phyloP scores from a whole-genome alignment of 768 basidiomycete genomes.

The Podaxis sp. region DNA sequence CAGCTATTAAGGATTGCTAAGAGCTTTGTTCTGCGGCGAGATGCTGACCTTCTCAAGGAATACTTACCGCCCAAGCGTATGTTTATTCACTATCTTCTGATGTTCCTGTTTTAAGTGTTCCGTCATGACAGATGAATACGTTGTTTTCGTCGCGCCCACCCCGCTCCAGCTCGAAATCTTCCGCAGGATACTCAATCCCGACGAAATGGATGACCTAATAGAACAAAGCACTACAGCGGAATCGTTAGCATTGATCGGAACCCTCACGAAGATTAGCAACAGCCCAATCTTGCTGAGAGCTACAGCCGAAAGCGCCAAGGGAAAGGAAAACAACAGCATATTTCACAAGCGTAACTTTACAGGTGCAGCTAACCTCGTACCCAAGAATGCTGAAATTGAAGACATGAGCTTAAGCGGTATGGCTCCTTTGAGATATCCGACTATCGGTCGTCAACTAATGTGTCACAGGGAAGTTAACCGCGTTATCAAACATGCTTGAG shows the following conservation, averaged over 20 bases:
- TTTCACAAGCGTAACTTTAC: slow-evolving; percentile 46
- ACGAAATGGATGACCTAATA: slow-evolving; percentile 59
- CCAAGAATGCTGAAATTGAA: slow-evolving; percentile 55
- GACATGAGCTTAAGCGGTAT: slow-evolving; percentile 82
- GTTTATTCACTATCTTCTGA: slow-evolving; percentile 21
- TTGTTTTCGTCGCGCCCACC: slow-evolving; percentile 94
- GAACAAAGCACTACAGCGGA: slow-evolving; percentile 72
- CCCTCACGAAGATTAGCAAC: slow-evolving; percentile 88
- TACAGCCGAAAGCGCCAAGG: slow-evolving; percentile 62
- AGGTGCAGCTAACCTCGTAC: slow-evolving; percentile 63
- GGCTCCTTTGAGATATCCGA: slow-evolving; percentile 14
- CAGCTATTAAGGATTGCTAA: slow-evolving; percentile 73
- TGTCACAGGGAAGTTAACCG: slow-evolving; percentile 67
- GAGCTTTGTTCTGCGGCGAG: slow-evolving; percentile 89
- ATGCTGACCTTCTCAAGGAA: slow-evolving; percentile 76
- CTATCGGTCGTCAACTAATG: neutral
- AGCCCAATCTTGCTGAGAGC: slow-evolving; percentile 86
- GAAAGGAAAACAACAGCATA: slow-evolving; percentile 25
- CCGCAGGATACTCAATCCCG: slow-evolving; percentile 67
- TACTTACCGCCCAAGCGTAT: slow-evolving; percentile 91
- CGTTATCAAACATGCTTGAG: slow-evolving; percentile 62
- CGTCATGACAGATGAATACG: slow-evolving; percentile 78
- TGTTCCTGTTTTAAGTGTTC: neutral
- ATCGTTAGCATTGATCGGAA: slow-evolving; percentile 75
- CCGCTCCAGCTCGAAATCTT: slow-evolving; percentile 81